Conservation (phyloP, 495 filamentous ascomycete genomes). For the Chaetomium fimeti region DNA sequence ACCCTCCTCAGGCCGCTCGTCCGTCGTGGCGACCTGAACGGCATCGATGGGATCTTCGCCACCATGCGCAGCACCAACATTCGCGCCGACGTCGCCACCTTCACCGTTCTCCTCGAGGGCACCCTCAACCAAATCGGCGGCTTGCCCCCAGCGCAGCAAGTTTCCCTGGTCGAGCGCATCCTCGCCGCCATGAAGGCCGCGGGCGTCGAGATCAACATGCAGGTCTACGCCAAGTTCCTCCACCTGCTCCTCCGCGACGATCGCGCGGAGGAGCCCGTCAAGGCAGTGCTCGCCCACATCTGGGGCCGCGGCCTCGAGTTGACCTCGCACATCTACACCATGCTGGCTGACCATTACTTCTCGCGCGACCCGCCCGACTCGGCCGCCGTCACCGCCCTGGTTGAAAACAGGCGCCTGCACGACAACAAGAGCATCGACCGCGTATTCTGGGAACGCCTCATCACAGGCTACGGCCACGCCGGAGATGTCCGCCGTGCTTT, state of each 20-base stretch:
- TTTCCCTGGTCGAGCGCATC: constrained; percentile 38
- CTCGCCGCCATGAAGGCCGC: constrained; percentile 53
- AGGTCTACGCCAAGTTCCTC: constrained; percentile 63
- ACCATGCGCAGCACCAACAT: constrained; percentile 40
- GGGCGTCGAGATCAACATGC: constrained; percentile 54
- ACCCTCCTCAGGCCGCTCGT: constrained; percentile 59
- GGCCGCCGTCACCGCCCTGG: constrained; percentile 54
- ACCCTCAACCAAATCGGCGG: constrained; percentile 30
- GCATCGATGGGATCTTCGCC: constrained; percentile 45
- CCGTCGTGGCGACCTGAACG: constrained; percentile 38
- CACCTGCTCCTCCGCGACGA: constrained; percentile 55
- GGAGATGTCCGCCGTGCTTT: constrained; percentile 54
- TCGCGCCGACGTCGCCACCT: constrained; percentile 42
- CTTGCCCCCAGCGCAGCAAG: constrained; percentile 34
- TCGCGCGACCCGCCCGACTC: constrained; percentile 54
- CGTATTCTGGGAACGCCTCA: constrained; percentile 65
- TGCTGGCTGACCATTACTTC: constrained; percentile 68
- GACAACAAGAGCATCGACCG: constrained; percentile 48
- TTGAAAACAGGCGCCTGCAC: constrained; percentile 45
- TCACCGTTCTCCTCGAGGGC: constrained; percentile 45
- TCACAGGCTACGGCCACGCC: constrained; percentile 57
- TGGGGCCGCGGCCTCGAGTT: constrained; percentile 48
- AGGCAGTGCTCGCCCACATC: constrained; percentile 62
- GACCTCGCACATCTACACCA: constrained; percentile 64
- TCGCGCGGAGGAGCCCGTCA: constrained; percentile 49